phyloP scores from a whole-genome alignment of 345 rosid genomes.

The Arabidopsis suecica region DNA sequence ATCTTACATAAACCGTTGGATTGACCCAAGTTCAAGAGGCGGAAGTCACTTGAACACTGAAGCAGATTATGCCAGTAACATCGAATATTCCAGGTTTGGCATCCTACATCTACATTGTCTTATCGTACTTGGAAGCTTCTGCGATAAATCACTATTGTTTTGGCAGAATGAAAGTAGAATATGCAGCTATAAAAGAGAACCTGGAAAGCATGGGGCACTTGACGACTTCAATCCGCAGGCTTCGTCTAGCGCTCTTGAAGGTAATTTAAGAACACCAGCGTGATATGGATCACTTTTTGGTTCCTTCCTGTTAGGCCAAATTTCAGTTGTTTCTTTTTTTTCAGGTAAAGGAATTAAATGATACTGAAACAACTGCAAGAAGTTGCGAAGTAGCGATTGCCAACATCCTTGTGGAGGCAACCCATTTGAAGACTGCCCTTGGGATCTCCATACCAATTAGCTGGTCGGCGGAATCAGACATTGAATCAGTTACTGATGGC shows the following conservation, averaged over 20 bases:
- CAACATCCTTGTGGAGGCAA: conserved; percentile 71
- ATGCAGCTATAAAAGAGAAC: conserved; percentile 88
- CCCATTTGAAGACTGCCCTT: conserved; percentile 85
- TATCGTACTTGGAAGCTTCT: neutral
- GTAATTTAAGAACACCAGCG: conserved; percentile 44
- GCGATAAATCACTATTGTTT: conserved; percentile 3
- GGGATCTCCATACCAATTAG: conserved; percentile 87
- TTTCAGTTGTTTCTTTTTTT: conserved; percentile 20
- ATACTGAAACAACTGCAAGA: conserved; percentile 43
- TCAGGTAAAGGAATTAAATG: conserved; percentile 65
- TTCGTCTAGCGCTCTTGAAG: conserved; percentile 79
- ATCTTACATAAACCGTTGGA: conserved; percentile 84
- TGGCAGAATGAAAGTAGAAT: conserved; percentile 85
- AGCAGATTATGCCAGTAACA: conserved; percentile 47
- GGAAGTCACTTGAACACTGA: conserved; percentile 50
- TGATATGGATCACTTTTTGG: conserved; percentile 13
- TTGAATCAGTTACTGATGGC: conserved; percentile 47
- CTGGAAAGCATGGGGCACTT: conserved; percentile 83
- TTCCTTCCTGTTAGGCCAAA: neutral
- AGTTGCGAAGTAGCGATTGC: conserved; percentile 54
- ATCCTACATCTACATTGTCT: neutral
- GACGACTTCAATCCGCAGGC: conserved; percentile 76
- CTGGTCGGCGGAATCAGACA: conserved; percentile 82
- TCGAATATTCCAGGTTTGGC: conserved; percentile 81
- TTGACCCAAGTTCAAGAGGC: conserved; percentile 63